Evolutionary conservation across 164 flowering plant species (phyloP).

Genomic region (Umbilicus rupestris): DNA sequence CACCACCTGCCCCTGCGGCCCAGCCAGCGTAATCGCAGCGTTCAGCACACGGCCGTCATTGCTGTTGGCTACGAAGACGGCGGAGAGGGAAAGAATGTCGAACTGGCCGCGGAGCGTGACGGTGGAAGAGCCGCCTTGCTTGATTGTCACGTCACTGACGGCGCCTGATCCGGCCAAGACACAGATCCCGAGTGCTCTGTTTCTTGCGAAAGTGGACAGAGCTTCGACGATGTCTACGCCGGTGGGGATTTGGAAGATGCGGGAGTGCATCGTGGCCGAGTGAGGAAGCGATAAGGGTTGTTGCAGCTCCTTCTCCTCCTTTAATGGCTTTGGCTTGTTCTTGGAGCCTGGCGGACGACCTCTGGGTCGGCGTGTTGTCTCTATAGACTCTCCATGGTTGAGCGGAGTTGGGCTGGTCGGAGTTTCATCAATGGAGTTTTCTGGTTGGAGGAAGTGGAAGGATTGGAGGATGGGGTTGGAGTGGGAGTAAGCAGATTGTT

Average conservation of each 20-base stretch:
- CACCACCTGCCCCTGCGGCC: conserved; percentile 67
- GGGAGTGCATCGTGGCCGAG: not conserved
- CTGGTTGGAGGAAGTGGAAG: not conserved
- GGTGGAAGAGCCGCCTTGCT: not conserved
- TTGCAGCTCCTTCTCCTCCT: not conserved
- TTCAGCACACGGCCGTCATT: not conserved
- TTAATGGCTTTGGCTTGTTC: not conserved
- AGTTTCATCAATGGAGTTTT: not conserved
- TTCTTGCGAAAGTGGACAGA: not conserved
- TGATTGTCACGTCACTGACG: not conserved
- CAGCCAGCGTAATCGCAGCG: conserved; percentile 47
- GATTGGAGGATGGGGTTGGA: not conserved
- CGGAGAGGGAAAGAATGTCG: conserved; percentile 1
- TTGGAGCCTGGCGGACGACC: too few relatives aligned
- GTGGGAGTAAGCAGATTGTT: not conserved
- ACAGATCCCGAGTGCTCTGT: not conserved
- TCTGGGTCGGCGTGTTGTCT: not conserved
- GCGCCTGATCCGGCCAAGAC: not conserved
- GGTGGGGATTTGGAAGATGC: not conserved
- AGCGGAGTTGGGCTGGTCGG: not conserved
- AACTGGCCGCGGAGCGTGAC: not conserved
- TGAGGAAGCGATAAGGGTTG: not conserved
- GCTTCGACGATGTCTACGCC: not conserved
- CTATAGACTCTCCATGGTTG: not conserved
- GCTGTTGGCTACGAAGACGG: not conserved